Conservation (phyloP, 495 filamentous ascomycete species). For the Oidiodendron maius region DNA sequence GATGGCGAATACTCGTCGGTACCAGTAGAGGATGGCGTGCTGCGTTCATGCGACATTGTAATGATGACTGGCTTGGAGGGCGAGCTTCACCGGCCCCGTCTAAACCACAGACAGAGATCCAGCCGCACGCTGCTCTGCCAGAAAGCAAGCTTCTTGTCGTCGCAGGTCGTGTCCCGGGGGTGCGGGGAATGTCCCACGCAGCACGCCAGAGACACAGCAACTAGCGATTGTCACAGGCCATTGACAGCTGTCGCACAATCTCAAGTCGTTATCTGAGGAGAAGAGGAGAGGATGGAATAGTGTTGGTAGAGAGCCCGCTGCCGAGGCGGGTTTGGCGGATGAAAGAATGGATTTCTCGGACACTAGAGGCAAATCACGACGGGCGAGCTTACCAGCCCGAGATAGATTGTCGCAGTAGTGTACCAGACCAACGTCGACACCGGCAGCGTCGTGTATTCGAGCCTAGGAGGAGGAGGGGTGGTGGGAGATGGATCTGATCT, state of each 20-base stretch:
- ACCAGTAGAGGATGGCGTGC: slow-evolving; percentile 17
- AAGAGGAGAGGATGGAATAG: background rate
- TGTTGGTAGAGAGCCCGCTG: background rate
- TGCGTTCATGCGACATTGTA: slow-evolving; percentile 27
- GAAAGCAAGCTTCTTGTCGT: slow-evolving; percentile 12
- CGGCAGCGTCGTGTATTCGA: too few species aligned
- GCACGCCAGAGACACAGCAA: slow-evolving; percentile 32
- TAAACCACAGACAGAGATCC: slow-evolving; percentile 6
- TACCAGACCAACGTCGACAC: too few species aligned
- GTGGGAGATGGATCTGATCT: too few species aligned
- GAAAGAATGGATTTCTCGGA: background rate
- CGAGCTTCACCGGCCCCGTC: slow-evolving; percentile 1
- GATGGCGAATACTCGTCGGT: slow-evolving; percentile 14
- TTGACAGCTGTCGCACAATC: slow-evolving; percentile 25
- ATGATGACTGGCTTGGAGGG: background rate
- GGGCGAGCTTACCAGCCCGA: too few species aligned
- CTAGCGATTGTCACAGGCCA: slow-evolving; percentile 43
- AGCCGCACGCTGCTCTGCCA: slow-evolving; percentile 6
- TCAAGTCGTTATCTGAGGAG: background rate
- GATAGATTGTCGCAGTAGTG: too few species aligned
- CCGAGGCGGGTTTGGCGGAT: background rate
- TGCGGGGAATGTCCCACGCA: slow-evolving; percentile 51
- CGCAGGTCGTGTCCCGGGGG: slow-evolving; percentile 31
- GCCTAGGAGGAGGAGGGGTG: too few species aligned
- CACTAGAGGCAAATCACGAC: too few species aligned